Evolutionary conservation across 352 stramenopile genomes (phyloP).

Genomic region (Globisporangium takayamanum): DNA sequence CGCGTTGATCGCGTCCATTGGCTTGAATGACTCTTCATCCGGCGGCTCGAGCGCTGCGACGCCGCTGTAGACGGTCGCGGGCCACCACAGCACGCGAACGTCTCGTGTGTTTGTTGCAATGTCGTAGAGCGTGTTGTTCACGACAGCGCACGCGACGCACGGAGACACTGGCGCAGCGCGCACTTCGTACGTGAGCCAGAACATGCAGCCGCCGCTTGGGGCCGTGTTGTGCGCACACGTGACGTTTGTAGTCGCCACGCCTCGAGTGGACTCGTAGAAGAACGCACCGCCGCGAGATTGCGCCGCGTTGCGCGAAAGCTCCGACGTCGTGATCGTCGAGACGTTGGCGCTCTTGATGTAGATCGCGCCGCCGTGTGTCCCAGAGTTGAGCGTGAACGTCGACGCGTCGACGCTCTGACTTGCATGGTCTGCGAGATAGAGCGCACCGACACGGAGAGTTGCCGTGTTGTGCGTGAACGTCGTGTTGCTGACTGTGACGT

Average conservation of each 20-base stretch:
- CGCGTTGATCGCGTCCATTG: conserved; percentile 18
- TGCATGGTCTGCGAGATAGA: conserved; percentile 25
- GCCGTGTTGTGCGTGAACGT: conserved; percentile 24
- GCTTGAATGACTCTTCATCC: conserved; percentile 45
- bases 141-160: conserved; percentile 30
- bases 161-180: conserved; percentile 17
- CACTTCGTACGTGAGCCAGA: conserved; percentile 40
- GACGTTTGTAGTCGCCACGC: conserved; percentile 18
- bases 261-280: conserved; percentile 30
- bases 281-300: conserved; percentile 36
- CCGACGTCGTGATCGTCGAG: conserved; percentile 13
- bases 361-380: conserved; percentile 29
- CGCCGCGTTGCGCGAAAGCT: conserved; percentile 32
- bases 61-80: conserved; percentile 32
- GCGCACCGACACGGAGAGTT: conserved; percentile 19
- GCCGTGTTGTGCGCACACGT: conserved; percentile 33
- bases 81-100: conserved; percentile 57
- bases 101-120: conserved; percentile 53
- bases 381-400: conserved; percentile 26
- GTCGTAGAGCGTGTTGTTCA: conserved; percentile 44
- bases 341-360: conserved; percentile 19
- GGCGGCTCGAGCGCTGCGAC: conserved; percentile 28
- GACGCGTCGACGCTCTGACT: conserved; percentile 13
- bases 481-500: conserved; percentile 8
- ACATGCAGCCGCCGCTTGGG: conserved; percentile 52